A percentile compares a stretch with the other conserved stretches of the same genome.
Evolutionary conservation across 2,329 filamentous ascomycete species (phyloP).

Genomic region (Hymenoscyphus infarciens): DNA sequence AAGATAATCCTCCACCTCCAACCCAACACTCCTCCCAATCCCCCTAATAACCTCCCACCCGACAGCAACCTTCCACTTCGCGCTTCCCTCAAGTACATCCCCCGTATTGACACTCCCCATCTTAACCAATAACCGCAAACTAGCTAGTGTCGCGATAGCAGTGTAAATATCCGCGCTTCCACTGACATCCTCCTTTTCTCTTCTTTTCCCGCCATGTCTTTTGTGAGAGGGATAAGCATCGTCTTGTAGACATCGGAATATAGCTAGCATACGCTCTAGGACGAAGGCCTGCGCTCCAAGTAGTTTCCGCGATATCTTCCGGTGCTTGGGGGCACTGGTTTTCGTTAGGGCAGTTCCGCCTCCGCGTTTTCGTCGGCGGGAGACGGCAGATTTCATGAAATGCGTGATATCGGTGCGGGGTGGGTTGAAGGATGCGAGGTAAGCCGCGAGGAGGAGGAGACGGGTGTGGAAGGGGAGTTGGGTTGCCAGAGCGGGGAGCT

Average conservation of each 20-base stretch:
- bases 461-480: conserved; percentile 69
- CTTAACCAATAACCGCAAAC: conserved; percentile 64
- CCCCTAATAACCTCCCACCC: conserved; percentile 72
- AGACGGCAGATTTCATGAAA: conserved; percentile 54
- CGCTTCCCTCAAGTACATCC: conserved; percentile 66
- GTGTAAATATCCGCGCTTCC: conserved; percentile 54
- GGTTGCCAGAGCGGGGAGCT: conserved; percentile 44
- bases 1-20: conserved; percentile 77
- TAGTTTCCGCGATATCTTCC: conserved; percentile 73
- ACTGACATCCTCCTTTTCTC: conserved; percentile 11
- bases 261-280: conserved; percentile 73
- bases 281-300: conserved; percentile 75
- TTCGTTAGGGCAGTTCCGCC: conserved; percentile 43
- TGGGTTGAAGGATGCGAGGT: conserved; percentile 78
- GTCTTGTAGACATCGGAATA: conserved; percentile 64
- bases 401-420: conserved; percentile 68
- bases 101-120: conserved; percentile 50
- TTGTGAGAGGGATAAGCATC: conserved; percentile 29
- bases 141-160: conserved; percentile 69
- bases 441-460: conserved; percentile 70
- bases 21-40: conserved; percentile 67
- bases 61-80: conserved; percentile 74
- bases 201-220: conserved; percentile 1
- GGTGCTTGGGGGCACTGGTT: conserved; percentile 47
- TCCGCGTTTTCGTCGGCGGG: conserved; percentile 37